These are phyloP conservation scores for Niveomyces coronatus DNA, from an alignment of 2,329 filamentous ascomycete species.

Conservation along the genomic window DNA sequence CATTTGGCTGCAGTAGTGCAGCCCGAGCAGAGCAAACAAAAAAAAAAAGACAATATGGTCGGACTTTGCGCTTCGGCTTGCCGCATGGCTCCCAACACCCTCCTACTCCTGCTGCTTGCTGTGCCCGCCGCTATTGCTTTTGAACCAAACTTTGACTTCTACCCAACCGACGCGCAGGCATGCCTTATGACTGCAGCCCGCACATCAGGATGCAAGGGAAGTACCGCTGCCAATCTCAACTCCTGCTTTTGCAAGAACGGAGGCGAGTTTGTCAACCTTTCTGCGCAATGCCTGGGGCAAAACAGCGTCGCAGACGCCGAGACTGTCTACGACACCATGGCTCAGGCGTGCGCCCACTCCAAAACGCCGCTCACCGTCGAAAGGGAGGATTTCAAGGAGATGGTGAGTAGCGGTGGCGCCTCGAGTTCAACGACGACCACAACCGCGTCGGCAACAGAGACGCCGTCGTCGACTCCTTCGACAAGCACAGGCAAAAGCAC, in stretches of 20 bases:
- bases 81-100: background rate
- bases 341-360: conserved; percentile 29
- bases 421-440: conserved; percentile 7
- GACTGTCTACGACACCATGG: conserved; percentile 30
- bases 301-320: conserved; percentile 22
- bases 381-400: conserved; percentile 27
- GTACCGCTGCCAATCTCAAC: conserved; percentile 28
- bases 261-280: conserved; percentile 33
- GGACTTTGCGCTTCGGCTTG: background rate
- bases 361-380: conserved; percentile 28
- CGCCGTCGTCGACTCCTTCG: background rate
- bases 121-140: conserved; percentile 12
- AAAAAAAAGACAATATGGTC: background rate
- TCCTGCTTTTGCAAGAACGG: conserved; percentile 34
- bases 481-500: conserved; percentile 12
- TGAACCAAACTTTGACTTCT: conserved; percentile 32
- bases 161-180: conserved; percentile 28
- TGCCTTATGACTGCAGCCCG: conserved; percentile 30
- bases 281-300: conserved; percentile 31
- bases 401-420: conserved; percentile 15
- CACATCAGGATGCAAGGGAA: conserved; percentile 26
- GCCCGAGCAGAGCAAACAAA: background rate
- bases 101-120: background rate
- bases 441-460: conserved; percentile 12
- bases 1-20: no score